phyloP scores from a whole-genome alignment of 2,329 filamentous ascomycete genomes.

The Ophiocordyceps unilateralis region DNA sequence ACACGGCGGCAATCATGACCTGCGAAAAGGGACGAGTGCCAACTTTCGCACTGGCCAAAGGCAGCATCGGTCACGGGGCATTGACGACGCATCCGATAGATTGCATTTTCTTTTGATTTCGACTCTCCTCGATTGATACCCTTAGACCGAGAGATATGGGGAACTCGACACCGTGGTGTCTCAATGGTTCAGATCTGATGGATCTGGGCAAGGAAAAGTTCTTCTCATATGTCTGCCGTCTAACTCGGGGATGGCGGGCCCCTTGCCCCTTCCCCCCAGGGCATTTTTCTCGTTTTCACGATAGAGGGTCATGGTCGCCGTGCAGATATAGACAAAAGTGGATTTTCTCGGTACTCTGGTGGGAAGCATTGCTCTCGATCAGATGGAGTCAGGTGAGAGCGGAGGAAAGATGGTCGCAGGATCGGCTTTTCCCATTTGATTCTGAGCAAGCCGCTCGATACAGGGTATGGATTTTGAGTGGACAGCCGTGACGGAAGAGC shows the following conservation, averaged over 20 bases:
- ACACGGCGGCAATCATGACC: slow-evolving; percentile 25
- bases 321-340: slow-evolving; percentile 46
- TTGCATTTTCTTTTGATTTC: slow-evolving; percentile 26
- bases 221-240: slow-evolving; percentile 20
- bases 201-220: slow-evolving; percentile 20
- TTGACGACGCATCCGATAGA: slow-evolving; percentile 26
- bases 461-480: slow-evolving; percentile 19
- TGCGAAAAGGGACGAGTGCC: slow-evolving; percentile 17
- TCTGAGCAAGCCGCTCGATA: slow-evolving; percentile 20
- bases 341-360: slow-evolving; percentile 44
- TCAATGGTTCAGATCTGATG: slow-evolving; percentile 14
- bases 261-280: slow-evolving; percentile 17
- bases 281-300: slow-evolving; percentile 23
- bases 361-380: slow-evolving; percentile 14
- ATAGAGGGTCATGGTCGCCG: slow-evolving; percentile 28
- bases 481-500: slow-evolving; percentile 13
- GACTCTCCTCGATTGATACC: slow-evolving; percentile 26
- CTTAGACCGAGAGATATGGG: slow-evolving; percentile 23
- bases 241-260: slow-evolving; percentile 13
- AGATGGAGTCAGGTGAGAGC: slow-evolving; percentile 13
- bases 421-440: slow-evolving; percentile 17
- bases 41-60: slow-evolving; percentile 13
- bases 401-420: slow-evolving; percentile 15
- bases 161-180: slow-evolving; percentile 19
- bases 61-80: slow-evolving; percentile 20